Conservation (phyloP, 2,329 filamentous ascomycete genomes). For the Nemania serpens region DNA sequence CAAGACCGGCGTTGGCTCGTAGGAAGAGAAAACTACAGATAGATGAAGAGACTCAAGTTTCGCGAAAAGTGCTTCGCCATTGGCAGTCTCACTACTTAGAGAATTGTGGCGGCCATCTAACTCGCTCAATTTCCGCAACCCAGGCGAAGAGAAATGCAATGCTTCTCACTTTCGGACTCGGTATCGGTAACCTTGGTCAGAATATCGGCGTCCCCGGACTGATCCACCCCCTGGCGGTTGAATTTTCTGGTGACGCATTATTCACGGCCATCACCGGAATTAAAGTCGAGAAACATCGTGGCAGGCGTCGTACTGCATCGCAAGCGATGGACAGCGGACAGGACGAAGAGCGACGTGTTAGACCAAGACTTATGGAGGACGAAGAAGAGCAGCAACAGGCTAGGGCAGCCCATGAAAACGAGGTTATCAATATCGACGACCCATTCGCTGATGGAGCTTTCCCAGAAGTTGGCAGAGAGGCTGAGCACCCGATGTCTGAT, state of each 20-base stretch:
- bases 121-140: slow-evolving; percentile 35
- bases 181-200: slow-evolving; percentile 45
- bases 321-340: slow-evolving; percentile 50
- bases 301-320: slow-evolving; percentile 47
- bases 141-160: slow-evolving; percentile 51
- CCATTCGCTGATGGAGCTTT: slow-evolving; percentile 24
- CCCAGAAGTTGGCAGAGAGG: slow-evolving; percentile 53
- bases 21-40: slow-evolving; percentile 34
- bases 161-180: slow-evolving; percentile 47
- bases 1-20: slow-evolving; percentile 25
- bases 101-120: slow-evolving; percentile 52
- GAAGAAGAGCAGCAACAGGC: slow-evolving; percentile 28
- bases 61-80: slow-evolving; percentile 43
- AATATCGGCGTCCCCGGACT: slow-evolving; percentile 39
- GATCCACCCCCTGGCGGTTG: slow-evolving; percentile 51
- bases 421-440: slow-evolving; percentile 30
- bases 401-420: slow-evolving; percentile 33
- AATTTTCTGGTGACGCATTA: slow-evolving; percentile 53
- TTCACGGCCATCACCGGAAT: slow-evolving; percentile 46
- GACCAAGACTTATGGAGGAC: slow-evolving; percentile 40
- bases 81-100: slow-evolving; percentile 52
- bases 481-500: slow-evolving; percentile 68
- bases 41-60: slow-evolving; percentile 44
- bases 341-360: slow-evolving; percentile 45
- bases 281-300: slow-evolving; percentile 30